Evolutionary conservation across 768 basidiomycete genomes (phyloP).

Genomic region (Thelephora aurantiotincta): DNA sequence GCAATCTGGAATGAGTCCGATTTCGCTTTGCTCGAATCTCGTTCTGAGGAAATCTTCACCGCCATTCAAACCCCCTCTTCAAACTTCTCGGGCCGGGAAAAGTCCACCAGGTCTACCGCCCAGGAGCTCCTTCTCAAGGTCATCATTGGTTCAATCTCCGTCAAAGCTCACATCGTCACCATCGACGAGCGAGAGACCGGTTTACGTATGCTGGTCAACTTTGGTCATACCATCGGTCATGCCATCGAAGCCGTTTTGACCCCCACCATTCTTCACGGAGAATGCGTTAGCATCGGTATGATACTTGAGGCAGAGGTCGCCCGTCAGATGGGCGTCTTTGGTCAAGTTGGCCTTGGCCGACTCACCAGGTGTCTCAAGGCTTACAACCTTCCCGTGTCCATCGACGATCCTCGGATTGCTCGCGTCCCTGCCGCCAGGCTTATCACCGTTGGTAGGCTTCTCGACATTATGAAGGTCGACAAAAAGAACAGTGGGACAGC

Average conservation of each 20-base stretch:
- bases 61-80: constrained; percentile 67
- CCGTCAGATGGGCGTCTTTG: constrained; percentile 72
- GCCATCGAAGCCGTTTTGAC: constrained; percentile 95
- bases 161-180: constrained; percentile 95
- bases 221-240: constrained; percentile 97
- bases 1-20: constrained; percentile 96
- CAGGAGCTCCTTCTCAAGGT: constrained; percentile 81
- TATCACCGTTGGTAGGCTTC: constrained; percentile 66
- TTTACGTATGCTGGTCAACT: constrained; percentile 96
- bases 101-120: constrained; percentile 52
- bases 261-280: constrained; percentile 88
- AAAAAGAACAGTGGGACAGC: constrained; percentile 91
- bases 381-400: constrained; percentile 78
- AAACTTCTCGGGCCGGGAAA: constrained; percentile 40
- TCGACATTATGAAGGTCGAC: constrained; percentile 93
- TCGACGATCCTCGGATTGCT: constrained; percentile 67
- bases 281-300: constrained; percentile 93
- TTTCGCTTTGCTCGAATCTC: constrained; percentile 79
- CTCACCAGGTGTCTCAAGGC: constrained; percentile 78
- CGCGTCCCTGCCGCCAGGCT: constrained; percentile 53
- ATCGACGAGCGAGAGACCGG: constrained; percentile 95
- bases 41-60: constrained; percentile 69
- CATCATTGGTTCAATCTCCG: constrained; percentile 85
- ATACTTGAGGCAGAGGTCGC: constrained; percentile 93
- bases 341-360: constrained; percentile 86